These are phyloP conservation scores for Hericium erinaceus DNA, from an alignment of 768 basidiomycete genomes.

Conservation along the genomic window DNA sequence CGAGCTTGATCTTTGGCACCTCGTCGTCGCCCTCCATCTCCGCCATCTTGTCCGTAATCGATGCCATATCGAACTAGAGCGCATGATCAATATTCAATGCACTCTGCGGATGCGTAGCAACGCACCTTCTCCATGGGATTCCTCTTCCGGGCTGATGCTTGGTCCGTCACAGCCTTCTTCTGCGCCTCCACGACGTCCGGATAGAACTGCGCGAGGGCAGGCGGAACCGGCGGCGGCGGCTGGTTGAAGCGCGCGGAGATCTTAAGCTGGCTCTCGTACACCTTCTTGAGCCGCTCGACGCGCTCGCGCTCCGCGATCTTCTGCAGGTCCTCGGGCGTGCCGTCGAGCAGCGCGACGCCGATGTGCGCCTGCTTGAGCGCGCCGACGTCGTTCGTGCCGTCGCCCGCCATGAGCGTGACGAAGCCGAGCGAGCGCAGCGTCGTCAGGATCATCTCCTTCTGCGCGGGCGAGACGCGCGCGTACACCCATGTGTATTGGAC, in stretches of 20 bases:
- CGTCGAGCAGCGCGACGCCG: slow-evolving; percentile 87
- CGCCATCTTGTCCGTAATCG: slow-evolving; percentile 78
- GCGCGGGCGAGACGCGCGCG: slow-evolving; percentile 90
- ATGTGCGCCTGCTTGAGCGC: slow-evolving; percentile 98
- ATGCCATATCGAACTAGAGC: slow-evolving; percentile 63
- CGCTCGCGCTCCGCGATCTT: slow-evolving; percentile 91
- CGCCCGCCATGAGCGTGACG: slow-evolving; percentile 94
- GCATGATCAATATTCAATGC: slow-evolving; percentile 2
- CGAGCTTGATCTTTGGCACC: slow-evolving; percentile 95
- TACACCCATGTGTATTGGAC: slow-evolving; percentile 98
- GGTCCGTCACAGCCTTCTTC: slow-evolving; percentile 61
- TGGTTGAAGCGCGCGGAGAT: slow-evolving; percentile 87
- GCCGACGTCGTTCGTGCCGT: slow-evolving; percentile 98
- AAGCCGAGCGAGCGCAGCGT: slow-evolving; percentile 86
- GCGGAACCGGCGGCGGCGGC: slow-evolving; percentile 88
- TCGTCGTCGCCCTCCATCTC: slow-evolving; percentile 94
- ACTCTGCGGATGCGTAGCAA: slow-evolving; percentile 4
- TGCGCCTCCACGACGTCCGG: slow-evolving; percentile 91
- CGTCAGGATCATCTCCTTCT: slow-evolving; percentile 94
- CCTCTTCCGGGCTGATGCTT: slow-evolving; percentile 55
- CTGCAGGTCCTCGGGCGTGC: slow-evolving; percentile 83
- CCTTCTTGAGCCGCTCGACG: slow-evolving; percentile 87
- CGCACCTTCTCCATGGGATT: slow-evolving; percentile 89
- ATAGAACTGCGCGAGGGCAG: slow-evolving; percentile 76
- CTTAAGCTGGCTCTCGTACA: slow-evolving; percentile 92